Evolutionary conservation across 108 stramenopile genomes (phyloP), one percentile per base, ranked within the genome.

Genomic region (Cyclostephanos invisitatus): DNA sequence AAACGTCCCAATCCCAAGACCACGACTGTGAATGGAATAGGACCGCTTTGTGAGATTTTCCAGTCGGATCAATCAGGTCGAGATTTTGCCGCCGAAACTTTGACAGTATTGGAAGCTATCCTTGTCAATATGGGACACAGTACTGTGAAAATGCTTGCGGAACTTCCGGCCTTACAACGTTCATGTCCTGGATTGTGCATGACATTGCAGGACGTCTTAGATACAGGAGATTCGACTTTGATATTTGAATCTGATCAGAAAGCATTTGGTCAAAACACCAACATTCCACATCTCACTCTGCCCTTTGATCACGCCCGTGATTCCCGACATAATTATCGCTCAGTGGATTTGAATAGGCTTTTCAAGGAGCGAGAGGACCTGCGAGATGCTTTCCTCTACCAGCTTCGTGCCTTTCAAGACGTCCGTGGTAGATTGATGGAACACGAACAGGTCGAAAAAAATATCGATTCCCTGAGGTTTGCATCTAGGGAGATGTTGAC

Each of bases 281-380:
- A 84, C 44, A 84, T 66, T 5, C 84, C 93, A 0, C 81, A 90
- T 32, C 78, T 94, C 18, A 87, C 84, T 20, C 46, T 91, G 32
- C 89, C 91, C 2, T 94, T 94, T 78, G 82, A 92, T 65, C 61
- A 80, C 29, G 75, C 81, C 18, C 74, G 88, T 17, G 93, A 94
- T 83, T 90, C 87, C 8, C 75, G 89, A 35, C 89, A 94, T 67
- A 87, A 90, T 54, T 94, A 80, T 66, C 76, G 73, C 27, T 77
- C 86, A 9, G 59, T 59, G 10, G 82, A 82, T 67, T 77, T 86
- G 53, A 72, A 69, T 15, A 63, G 67, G 12, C 25, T 91, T 17
- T 94, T 83, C 72, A 89, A 85, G 59, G 91, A 94, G 60, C 73
- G 93, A 36, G 93, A 94, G 70, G 82, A 86, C 32, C 78, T 72